A percentile compares a stretch with the other conserved stretches of the same genome.
Conservation (phyloP, 1,284 basidiomycete genomes). For the Polyporus tsugae region DNA sequence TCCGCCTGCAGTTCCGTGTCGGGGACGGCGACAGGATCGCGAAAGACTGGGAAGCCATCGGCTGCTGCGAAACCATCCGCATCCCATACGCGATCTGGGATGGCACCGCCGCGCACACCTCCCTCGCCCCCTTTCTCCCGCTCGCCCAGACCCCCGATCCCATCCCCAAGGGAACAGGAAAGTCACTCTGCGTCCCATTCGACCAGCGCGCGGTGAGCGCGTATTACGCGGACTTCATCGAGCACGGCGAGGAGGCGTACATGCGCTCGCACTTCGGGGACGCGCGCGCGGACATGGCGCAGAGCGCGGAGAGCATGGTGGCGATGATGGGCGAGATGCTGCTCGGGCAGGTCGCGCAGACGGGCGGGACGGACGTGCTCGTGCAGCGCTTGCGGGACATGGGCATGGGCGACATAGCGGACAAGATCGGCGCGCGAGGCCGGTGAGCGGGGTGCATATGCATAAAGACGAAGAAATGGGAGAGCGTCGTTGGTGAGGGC, state of each 20-base stretch:
- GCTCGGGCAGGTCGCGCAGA: slow-evolving; percentile 23
- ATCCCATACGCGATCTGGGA: slow-evolving; percentile 23
- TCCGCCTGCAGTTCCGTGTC: slow-evolving; percentile 26
- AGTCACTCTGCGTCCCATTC: slow-evolving; percentile 14
- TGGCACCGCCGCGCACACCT: slow-evolving; percentile 4
- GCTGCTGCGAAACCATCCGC: slow-evolving; percentile 13
- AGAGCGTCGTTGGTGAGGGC: neutral
- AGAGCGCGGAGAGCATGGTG: neutral
- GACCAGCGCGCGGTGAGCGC: slow-evolving; percentile 17
- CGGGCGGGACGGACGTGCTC: slow-evolving; percentile 20
- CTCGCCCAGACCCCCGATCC: slow-evolving; percentile 1
- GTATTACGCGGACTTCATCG: slow-evolving; percentile 26
- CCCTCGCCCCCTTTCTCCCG: slow-evolving; percentile 13
- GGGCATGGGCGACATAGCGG: slow-evolving; percentile 23
- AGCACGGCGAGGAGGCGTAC: slow-evolving; percentile 24
- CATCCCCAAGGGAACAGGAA: neutral
- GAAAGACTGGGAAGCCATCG: slow-evolving; percentile 24
- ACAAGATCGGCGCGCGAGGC: slow-evolving; percentile 19
- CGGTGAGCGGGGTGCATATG: neutral
- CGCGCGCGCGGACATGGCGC: slow-evolving; percentile 14
- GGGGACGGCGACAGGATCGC: slow-evolving; percentile 20
- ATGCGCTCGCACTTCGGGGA: slow-evolving; percentile 21
- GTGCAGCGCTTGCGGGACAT: slow-evolving; percentile 17
- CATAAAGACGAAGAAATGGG: neutral
- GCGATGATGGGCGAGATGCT: slow-evolving; percentile 23